Conservation (phyloP, 306 rosid genomes). For the Sicyos edulis region DNA sequence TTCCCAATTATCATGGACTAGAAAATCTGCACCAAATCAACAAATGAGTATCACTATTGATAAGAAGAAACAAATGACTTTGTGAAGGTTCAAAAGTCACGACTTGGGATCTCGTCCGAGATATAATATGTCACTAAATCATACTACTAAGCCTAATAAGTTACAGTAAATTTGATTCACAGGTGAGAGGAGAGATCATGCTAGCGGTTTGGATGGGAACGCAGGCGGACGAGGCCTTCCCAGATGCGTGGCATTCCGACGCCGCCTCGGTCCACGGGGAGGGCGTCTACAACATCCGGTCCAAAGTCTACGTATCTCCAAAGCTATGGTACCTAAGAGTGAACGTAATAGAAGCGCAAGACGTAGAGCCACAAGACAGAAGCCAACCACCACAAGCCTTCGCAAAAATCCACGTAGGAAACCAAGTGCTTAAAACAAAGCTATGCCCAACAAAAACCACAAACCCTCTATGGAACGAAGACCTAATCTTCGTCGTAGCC, state of each 20-base stretch:
- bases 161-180: neutral
- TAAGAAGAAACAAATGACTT: neutral
- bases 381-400: constrained; percentile 57
- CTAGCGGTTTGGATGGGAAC: constrained; percentile 91
- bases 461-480: constrained; percentile 72
- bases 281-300: constrained; percentile 54
- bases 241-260: constrained; percentile 79
- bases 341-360: constrained; percentile 79
- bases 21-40: neutral
- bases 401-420: constrained; percentile 64
- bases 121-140: no score
- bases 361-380: constrained; percentile 50
- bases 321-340: constrained; percentile 77
- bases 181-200: constrained; percentile 59
- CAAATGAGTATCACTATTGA: neutral
- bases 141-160: neutral
- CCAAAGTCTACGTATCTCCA: constrained; percentile 79
- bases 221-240: constrained; percentile 82
- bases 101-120: no score
- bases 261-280: constrained; percentile 57
- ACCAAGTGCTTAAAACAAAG: constrained; percentile 63
- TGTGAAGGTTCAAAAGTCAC: no score
- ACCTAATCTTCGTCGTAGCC: constrained; percentile 68
- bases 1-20: neutral
- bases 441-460: constrained; percentile 42